Evolutionary conservation across 805 yeast genomes (phyloP), one percentile per base, ranked within the genome.

Genomic region (Metschnikowia vanudenii): DNA sequence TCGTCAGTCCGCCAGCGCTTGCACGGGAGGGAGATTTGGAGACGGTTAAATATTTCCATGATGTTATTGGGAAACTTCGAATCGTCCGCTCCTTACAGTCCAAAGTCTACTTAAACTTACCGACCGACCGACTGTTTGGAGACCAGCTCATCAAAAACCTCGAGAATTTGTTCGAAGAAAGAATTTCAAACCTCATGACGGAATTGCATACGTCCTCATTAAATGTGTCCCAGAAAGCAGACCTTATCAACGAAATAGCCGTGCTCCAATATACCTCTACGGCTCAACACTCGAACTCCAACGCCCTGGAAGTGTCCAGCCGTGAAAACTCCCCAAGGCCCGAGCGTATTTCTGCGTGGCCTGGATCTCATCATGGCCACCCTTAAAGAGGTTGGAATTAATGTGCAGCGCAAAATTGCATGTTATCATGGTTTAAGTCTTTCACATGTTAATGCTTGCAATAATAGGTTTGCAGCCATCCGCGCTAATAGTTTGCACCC

Each of bases 331-430:
- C 69, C 1, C 71, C 72, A 5, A 59, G 58, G 7, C 73, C 73
- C 1, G 75, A 71, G 45, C 62, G 59, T 37, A 69, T 71, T 7
- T 63, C 67, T 28, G 77, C 88, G 1, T 82, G 88, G 88, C 88
- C 88, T 0, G 86, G 87, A 0, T 73, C 80, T 12, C 76, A 82
- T 53, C 86, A 80, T 54, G 84, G 85, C 0, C 88, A 82, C 59
- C 85, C 86, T 16, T 63, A 47, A 60, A 29, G 17, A 7, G 29
- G 11, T 13, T 22, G 26, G 19, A 10, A 32, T 24, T n/a, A 6
- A 8, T 26, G 7, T 26, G 28, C 12, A 26, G 7, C 12, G 28
- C 28, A 8, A 8, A 26, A 26, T 26, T 26, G 28, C 24, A 20
- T 20, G 24, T 20, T 20, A 20, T 7, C n/a, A n/a, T n/a, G n/a